phyloP scores from a whole-genome alignment of 306 rosid species.

The Prosopis cineraria region DNA sequence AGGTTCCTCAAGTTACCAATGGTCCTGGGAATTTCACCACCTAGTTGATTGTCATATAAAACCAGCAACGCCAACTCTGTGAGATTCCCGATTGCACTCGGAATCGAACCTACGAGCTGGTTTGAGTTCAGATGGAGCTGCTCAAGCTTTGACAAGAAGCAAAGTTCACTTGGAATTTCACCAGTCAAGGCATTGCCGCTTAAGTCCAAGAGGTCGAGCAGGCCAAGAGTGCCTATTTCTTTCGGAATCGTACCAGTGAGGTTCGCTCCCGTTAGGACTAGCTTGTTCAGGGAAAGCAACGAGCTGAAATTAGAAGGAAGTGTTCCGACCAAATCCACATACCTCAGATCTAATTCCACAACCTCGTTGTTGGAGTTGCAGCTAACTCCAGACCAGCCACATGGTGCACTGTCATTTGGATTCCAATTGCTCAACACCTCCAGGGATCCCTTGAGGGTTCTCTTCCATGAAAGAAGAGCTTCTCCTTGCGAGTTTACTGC shows the following conservation, averaged over 20 bases:
- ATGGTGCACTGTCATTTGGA: constrained; percentile 64
- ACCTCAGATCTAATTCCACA: constrained; percentile 58
- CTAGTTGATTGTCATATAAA: constrained; percentile 70
- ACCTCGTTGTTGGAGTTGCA: constrained; percentile 66
- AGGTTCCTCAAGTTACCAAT: constrained; percentile 61
- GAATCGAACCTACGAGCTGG: constrained; percentile 64
- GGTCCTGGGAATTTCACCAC: constrained; percentile 64
- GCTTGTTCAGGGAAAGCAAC: constrained; percentile 53
- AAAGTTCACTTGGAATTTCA: constrained; percentile 66
- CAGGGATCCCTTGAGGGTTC: constrained; percentile 61
- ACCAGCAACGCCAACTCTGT: constrained; percentile 49
- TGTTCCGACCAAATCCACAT: constrained; percentile 70
- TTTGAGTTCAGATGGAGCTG: constrained; percentile 73
- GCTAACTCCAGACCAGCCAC: constrained; percentile 78
- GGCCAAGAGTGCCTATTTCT: constrained; percentile 50
- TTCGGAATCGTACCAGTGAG: constrained; percentile 85
- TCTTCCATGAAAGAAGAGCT: constrained; percentile 86
- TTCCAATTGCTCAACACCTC: constrained; percentile 61
- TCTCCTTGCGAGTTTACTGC: constrained; percentile 81
- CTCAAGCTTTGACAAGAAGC: constrained; percentile 52
- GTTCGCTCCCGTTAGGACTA: constrained; percentile 71
- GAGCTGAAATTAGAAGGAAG: constrained; percentile 66
- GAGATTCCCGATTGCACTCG: constrained; percentile 69
- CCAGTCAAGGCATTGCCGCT: constrained; percentile 79
- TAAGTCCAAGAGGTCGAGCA: constrained; percentile 57